Evolutionary conservation across 73 alveolate genomes (phyloP).

Genomic region (Symbiodinium pilosum): DNA sequence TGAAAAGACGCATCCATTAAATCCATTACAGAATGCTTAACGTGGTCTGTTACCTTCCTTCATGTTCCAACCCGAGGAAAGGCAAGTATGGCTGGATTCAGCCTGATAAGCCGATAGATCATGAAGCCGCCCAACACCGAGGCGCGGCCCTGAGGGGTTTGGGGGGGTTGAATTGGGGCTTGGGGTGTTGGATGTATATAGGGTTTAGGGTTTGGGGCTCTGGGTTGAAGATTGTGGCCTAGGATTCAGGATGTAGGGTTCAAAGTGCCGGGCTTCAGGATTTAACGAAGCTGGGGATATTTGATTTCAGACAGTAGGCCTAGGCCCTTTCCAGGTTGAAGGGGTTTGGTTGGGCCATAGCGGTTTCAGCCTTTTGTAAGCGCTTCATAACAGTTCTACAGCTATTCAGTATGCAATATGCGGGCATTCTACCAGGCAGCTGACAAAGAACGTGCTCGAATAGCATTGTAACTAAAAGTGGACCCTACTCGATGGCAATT

Average conservation of each 20-base stretch:
- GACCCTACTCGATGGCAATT: too few species aligned
- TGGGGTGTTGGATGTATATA: not conserved
- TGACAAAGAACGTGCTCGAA: too few species aligned
- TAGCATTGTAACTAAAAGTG: too few species aligned
- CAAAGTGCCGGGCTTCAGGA: not conserved
- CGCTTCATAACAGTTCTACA: too few species aligned
- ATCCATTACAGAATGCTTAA: not conserved
- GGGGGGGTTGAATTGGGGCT: not conserved
- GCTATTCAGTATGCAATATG: too few species aligned
- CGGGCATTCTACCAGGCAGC: too few species aligned
- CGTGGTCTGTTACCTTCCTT: too few species aligned
- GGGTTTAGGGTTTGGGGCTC: not conserved
- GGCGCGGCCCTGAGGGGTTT: not conserved
- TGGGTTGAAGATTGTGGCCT: not conserved
- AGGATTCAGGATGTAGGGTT: not conserved
- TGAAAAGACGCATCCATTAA: not conserved
- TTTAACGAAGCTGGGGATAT: too few species aligned
- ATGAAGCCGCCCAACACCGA: slow-evolving; percentile 21
- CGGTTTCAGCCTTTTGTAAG: too few species aligned
- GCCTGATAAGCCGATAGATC: slow-evolving; percentile 59
- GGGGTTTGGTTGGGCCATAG: too few species aligned
- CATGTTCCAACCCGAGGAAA: not conserved
- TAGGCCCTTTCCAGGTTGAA: too few species aligned
- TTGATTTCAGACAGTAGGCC: not conserved
- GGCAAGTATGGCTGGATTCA: slow-evolving; percentile 63